A percentile compares a stretch with the other conserved stretches of the same genome.
These are phyloP conservation scores for Neonectria sp. DNA, from an alignment of 2,329 filamentous ascomycete genomes.

Conservation along the genomic window DNA sequence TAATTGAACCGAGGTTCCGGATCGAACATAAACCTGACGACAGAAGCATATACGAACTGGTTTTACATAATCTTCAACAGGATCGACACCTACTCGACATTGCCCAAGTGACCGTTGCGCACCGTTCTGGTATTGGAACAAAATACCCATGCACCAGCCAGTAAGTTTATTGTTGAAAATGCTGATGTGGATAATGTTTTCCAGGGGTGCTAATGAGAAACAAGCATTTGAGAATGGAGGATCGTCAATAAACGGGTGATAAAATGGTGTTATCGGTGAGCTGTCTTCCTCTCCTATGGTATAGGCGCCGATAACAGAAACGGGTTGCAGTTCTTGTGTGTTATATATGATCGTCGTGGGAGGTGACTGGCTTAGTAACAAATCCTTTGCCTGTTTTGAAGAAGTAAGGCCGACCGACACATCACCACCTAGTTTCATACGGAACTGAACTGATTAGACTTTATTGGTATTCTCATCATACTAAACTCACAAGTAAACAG, in stretches of 20 bases:
- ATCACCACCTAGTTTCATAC: slow-evolving; percentile 33
- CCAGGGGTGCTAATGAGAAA: slow-evolving; percentile 30
- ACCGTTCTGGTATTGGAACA: slow-evolving; percentile 33
- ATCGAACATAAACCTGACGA: slow-evolving; percentile 8
- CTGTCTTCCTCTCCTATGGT: slow-evolving; percentile 8
- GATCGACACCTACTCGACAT: slow-evolving; percentile 34
- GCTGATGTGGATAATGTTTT: slow-evolving; percentile 16
- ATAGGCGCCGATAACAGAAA: slow-evolving; percentile 30
- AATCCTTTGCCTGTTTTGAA: slow-evolving; percentile 9
- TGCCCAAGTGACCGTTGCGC: slow-evolving; percentile 35
- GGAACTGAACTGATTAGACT: slow-evolving; percentile 29
- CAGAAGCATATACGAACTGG: slow-evolving; percentile 29
- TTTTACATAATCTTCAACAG: slow-evolving; percentile 18
- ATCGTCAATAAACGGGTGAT: slow-evolving; percentile 15
- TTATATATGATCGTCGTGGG: slow-evolving; percentile 25
- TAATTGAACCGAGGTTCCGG: slow-evolving; percentile 4
- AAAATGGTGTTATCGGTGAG: slow-evolving; percentile 18
- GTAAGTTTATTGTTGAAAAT: slow-evolving; percentile 23
- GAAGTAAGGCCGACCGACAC: slow-evolving; percentile 20
- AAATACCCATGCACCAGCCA: slow-evolving; percentile 32
- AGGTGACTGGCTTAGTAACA: slow-evolving; percentile 19
- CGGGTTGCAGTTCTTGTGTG: slow-evolving; percentile 16
- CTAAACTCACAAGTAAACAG: slow-evolving; percentile 28
- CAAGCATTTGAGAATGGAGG: slow-evolving; percentile 15
- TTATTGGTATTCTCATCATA: not conserved